A percentile compares a stretch with the other conserved stretches of the same genome.
Evolutionary conservation across 2,329 filamentous ascomycete species (phyloP).

Genomic region (Colletotrichum neosansevieriae): DNA sequence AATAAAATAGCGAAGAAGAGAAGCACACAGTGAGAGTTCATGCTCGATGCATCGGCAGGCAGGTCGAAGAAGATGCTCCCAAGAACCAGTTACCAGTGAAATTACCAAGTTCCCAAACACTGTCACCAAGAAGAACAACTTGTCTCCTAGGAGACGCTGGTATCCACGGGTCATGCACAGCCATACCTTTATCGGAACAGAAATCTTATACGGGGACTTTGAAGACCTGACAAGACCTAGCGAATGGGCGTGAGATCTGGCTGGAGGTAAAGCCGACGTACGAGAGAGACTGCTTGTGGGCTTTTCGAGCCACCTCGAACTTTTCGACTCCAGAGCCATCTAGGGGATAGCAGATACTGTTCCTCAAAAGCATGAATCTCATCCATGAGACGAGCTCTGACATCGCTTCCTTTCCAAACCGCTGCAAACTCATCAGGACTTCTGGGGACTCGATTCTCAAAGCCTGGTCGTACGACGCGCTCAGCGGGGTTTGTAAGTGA

Average conservation of each 20-base stretch:
- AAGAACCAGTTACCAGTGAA: slow-evolving; percentile 71
- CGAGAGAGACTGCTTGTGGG: slow-evolving; percentile 62
- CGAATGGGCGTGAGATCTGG: too few relatives aligned
- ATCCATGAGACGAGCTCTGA: slow-evolving; percentile 15
- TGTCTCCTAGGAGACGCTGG: slow-evolving; percentile 66
- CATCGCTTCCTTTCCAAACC: slow-evolving; percentile 47
- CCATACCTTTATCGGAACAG: slow-evolving; percentile 70
- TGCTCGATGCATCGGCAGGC: slow-evolving; percentile 61
- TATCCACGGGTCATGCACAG: slow-evolving; percentile 70
- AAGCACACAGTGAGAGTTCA: slow-evolving; percentile 56
- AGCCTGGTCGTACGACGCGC: slow-evolving; percentile 49
- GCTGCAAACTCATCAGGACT: slow-evolving; percentile 54
- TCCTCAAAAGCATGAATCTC: slow-evolving; percentile 25
- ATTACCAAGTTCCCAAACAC: slow-evolving; percentile 50
- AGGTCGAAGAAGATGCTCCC: slow-evolving; percentile 76
- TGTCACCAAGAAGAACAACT: slow-evolving; percentile 73
- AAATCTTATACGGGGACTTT: slow-evolving; percentile 69
- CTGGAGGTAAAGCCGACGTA: slow-evolving; percentile 46
- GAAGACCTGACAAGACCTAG: slow-evolving; percentile 2
- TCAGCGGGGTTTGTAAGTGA: slow-evolving; percentile 58
- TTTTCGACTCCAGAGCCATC: slow-evolving; percentile 14
- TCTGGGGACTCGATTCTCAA: slow-evolving; percentile 50
- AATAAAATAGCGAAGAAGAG: slow-evolving; percentile 51
- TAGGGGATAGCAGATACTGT: slow-evolving; percentile 29
- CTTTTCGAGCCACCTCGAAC: slow-evolving; percentile 20